These are phyloP conservation scores for Fusarium veterinarium DNA, from an alignment of 2,329 filamentous ascomycete species.

Conservation along the genomic window DNA sequence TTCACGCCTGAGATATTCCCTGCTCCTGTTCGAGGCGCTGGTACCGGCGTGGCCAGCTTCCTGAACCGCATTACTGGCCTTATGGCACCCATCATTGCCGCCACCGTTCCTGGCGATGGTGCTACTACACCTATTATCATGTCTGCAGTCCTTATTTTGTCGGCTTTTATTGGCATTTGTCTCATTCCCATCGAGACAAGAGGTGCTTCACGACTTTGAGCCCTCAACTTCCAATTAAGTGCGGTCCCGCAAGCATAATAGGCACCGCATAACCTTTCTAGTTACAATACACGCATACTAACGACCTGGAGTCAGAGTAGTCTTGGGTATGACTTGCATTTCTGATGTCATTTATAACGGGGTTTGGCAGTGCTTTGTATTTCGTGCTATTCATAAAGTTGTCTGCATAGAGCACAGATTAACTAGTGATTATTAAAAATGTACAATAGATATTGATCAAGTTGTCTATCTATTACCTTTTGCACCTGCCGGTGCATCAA, in stretches of 20 bases:
- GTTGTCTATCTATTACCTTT: slow-evolving; percentile 56
- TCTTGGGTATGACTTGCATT: slow-evolving; percentile 32
- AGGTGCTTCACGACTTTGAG: slow-evolving; percentile 66
- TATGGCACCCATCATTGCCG: slow-evolving; percentile 75
- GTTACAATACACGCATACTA: slow-evolving; percentile 28
- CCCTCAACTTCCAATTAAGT: neutral
- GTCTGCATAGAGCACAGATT: slow-evolving; percentile 10
- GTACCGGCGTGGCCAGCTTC: slow-evolving; percentile 77
- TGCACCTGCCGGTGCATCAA: slow-evolving; percentile 72
- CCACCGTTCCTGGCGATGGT: slow-evolving; percentile 68
- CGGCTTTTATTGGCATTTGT: slow-evolving; percentile 69
- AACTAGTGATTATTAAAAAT: slow-evolving; percentile 28
- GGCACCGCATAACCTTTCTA: slow-evolving; percentile 7
- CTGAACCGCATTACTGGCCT: slow-evolving; percentile 76
- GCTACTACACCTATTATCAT: slow-evolving; percentile 68
- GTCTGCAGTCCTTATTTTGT: slow-evolving; percentile 66
- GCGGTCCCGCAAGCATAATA: neutral
- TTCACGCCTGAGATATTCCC: slow-evolving; percentile 84
- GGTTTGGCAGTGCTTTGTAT: slow-evolving; percentile 9
- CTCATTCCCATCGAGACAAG: slow-evolving; percentile 73
- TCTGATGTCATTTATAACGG: slow-evolving; percentile 17
- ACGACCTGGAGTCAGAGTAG: slow-evolving; percentile 38
- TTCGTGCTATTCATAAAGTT: slow-evolving; percentile 21
- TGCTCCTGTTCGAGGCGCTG: slow-evolving; percentile 76
- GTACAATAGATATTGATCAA: slow-evolving; percentile 18